Conservation (phyloP, 2,329 filamentous ascomycete genomes). For the Knufia petricola region DNA sequence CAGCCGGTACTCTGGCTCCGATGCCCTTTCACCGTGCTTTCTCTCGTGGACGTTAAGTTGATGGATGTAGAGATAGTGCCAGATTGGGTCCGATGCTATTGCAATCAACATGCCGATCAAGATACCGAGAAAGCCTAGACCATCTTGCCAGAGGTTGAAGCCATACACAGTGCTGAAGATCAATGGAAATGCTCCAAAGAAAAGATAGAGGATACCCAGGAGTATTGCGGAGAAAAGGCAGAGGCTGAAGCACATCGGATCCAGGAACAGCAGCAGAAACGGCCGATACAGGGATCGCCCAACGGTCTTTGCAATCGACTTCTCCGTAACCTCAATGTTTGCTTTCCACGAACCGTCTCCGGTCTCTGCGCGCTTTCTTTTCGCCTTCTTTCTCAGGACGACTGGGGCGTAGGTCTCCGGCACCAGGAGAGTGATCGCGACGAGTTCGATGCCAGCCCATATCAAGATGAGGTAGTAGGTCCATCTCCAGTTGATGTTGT, state of each 20-base stretch:
- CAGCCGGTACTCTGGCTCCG: slow-evolving; percentile 79
- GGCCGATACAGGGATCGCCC: slow-evolving; percentile 48
- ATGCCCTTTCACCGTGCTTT: slow-evolving; percentile 34
- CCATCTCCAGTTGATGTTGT: slow-evolving; percentile 61
- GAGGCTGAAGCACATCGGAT: slow-evolving; percentile 34
- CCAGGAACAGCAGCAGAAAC: slow-evolving; percentile 31
- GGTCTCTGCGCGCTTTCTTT: slow-evolving; percentile 55
- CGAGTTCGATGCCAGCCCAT: slow-evolving; percentile 54
- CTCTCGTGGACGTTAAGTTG: slow-evolving; percentile 31
- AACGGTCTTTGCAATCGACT: slow-evolving; percentile 52
- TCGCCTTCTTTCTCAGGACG: slow-evolving; percentile 60
- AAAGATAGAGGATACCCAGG: slow-evolving; percentile 33
- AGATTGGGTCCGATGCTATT: slow-evolving; percentile 37
- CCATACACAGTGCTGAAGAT: slow-evolving; percentile 33
- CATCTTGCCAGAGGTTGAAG: slow-evolving; percentile 27
- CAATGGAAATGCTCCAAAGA: slow-evolving; percentile 35
- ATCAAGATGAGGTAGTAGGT: slow-evolving; percentile 70
- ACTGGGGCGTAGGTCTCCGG: slow-evolving; percentile 75
- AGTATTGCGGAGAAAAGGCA: slow-evolving; percentile 35
- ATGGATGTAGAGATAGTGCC: slow-evolving; percentile 36
- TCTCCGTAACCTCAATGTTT: slow-evolving; percentile 57
- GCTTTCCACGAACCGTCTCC: slow-evolving; percentile 62
- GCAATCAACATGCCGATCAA: slow-evolving; percentile 39
- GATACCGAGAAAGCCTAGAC: slow-evolving; percentile 39
- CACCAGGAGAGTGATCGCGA: slow-evolving; percentile 56